Conservation (phyloP, 2,329 filamentous ascomycete species). For the Ophiocordyceps camponoti-floridani region DNA sequence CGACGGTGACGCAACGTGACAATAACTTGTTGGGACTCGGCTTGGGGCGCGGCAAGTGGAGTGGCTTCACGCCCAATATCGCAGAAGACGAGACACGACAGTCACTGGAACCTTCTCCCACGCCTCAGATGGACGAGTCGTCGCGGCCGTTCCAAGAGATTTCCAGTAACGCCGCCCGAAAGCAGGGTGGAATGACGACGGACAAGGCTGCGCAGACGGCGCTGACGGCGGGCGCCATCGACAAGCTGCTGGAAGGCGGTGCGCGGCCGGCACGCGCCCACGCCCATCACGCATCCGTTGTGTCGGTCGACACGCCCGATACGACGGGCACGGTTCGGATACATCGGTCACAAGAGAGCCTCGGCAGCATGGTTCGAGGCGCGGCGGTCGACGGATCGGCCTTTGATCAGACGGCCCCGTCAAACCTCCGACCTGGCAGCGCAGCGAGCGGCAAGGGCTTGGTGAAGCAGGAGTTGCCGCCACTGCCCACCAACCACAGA, state of each 20-base stretch:
- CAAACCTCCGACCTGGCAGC: constrained; percentile 46
- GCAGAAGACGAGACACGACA: constrained; percentile 48
- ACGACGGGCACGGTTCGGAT: constrained; percentile 24
- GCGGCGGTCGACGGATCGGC: constrained; percentile 19
- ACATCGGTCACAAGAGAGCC: constrained; percentile 30
- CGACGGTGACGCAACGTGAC: constrained; percentile 21
- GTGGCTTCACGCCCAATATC: constrained; percentile 27
- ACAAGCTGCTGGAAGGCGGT: constrained; percentile 45
- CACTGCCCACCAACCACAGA: constrained; percentile 66
- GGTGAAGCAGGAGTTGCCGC: constrained; percentile 33
- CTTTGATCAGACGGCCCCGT: constrained; percentile 12
- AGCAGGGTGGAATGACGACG: constrained; percentile 24
- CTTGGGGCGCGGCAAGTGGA: constrained; percentile 24
- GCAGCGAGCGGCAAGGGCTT: constrained; percentile 43
- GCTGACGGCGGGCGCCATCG: constrained; percentile 67
- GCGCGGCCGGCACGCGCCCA: constrained; percentile 8
- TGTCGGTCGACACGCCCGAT: constrained; percentile 15
- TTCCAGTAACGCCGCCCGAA: constrained; percentile 34
- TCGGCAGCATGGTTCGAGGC: constrained; percentile 22
- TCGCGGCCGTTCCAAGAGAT: constrained; percentile 43
- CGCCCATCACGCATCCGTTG: constrained; percentile 18
- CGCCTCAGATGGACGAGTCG: constrained; percentile 32
- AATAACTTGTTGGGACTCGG: constrained; percentile 23
- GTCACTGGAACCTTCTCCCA: constrained; percentile 21
- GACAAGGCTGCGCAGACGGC: constrained; percentile 71